A percentile compares a stretch with the other conserved stretches of the same genome.
Conservation (phyloP, 2,329 filamentous ascomycete genomes). For the Elsinoe australis region DNA sequence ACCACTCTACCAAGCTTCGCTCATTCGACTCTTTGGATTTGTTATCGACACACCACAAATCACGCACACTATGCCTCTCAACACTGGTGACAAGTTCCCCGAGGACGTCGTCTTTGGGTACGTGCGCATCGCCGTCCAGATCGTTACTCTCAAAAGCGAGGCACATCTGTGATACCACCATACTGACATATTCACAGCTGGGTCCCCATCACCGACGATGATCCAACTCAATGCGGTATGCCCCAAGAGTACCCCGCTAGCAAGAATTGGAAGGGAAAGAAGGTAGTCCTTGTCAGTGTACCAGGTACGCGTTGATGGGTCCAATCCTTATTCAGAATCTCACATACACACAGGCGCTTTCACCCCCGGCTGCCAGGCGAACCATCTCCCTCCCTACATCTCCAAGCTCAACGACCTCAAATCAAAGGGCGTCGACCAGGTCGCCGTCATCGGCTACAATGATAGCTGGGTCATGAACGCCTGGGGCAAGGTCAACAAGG, state of each 20-base stretch:
- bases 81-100: constrained; percentile 78
- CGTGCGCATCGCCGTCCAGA: no score
- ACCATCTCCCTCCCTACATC: constrained; percentile 75
- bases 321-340: background rate
- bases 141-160: no score
- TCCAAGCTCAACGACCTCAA: constrained; percentile 62
- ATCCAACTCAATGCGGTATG: constrained; percentile 68
- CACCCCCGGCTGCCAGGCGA: constrained; percentile 76
- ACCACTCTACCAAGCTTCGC: background rate
- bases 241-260: constrained; percentile 72
- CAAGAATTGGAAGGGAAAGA: constrained; percentile 65
- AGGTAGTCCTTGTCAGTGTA: constrained; percentile 61
- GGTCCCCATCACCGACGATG: constrained; percentile 66
- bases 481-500: constrained; percentile 69
- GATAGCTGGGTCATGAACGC: constrained; percentile 74
- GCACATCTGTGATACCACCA: no score
- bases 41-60: constrained; percentile 1
- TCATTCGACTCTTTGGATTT: background rate
- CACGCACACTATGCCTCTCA: constrained; percentile 53
- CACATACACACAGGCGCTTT: constrained; percentile 54
- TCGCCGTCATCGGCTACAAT: constrained; percentile 76
- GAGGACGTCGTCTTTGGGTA: constrained; percentile 68
- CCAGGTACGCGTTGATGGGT: constrained; percentile 50
- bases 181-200: constrained; percentile 46
- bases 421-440: constrained; percentile 72